A percentile compares a stretch with the other conserved stretches of the same genome.
Evolutionary conservation across 2,329 filamentous ascomycete species (phyloP).

Genomic region (Teratosphaeria gauchensis): DNA sequence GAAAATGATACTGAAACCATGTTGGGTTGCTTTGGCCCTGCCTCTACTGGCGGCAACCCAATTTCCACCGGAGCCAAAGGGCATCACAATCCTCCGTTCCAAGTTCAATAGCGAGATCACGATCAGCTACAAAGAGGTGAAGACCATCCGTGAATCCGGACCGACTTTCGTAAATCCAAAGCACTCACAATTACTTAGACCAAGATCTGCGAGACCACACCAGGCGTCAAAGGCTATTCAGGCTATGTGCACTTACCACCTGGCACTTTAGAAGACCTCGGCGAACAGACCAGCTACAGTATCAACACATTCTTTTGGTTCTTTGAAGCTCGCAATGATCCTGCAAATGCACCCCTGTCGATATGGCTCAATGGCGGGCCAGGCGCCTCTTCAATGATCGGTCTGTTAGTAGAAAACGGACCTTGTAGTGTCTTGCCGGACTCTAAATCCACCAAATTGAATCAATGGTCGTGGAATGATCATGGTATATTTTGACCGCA

Average conservation of each 20-base stretch:
- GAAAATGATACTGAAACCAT: not conserved
- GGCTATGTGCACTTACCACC: slow-evolving; percentile 1
- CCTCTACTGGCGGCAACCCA: slow-evolving; percentile 2
- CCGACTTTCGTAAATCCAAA: not conserved
- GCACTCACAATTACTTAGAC: not conserved
- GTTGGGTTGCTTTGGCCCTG: not conserved
- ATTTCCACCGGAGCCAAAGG: slow-evolving; percentile 7
- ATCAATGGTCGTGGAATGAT: slow-evolving; percentile 36
- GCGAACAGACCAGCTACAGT: slow-evolving; percentile 13
- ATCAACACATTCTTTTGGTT: slow-evolving; percentile 20
- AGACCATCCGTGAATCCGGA: not conserved
- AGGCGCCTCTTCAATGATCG: slow-evolving; percentile 34
- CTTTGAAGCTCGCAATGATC: slow-evolving; percentile 12
- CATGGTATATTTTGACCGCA: slow-evolving; percentile 13
- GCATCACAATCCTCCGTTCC: slow-evolving; percentile 2
- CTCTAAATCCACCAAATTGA: slow-evolving; percentile 33
- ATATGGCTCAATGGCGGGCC: slow-evolving; percentile 47
- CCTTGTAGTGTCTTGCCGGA: slow-evolving; percentile 33
- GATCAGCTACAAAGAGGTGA: slow-evolving; percentile 11
- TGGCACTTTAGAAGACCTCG: not conserved
- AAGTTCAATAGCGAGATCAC: slow-evolving; percentile 7
- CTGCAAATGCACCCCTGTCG: slow-evolving; percentile 9
- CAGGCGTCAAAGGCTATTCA: not conserved
- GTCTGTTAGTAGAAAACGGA: slow-evolving; percentile 47
- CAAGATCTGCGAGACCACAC: slow-evolving; percentile 2